Conservation (phyloP, 148 eudicot species). For the Persicaria tinctoria region DNA sequence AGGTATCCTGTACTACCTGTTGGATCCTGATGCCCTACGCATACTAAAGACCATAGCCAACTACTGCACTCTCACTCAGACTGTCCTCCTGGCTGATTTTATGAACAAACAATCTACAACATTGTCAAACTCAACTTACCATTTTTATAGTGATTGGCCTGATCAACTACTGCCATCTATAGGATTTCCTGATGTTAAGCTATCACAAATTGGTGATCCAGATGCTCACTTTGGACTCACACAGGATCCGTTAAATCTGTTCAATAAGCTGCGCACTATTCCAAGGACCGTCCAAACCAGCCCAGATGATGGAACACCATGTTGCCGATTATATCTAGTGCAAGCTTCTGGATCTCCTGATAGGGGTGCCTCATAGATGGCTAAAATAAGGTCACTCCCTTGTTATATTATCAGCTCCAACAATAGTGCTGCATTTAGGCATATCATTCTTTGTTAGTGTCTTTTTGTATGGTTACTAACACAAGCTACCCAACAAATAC, state of each 20-base stretch:
- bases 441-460: constrained; percentile 10
- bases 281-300: constrained; percentile 82
- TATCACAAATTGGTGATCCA: constrained; percentile 88
- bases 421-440: constrained; percentile 9
- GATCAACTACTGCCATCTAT: constrained; percentile 77
- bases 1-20: constrained; percentile 75
- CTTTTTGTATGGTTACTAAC: background rate
- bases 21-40: constrained; percentile 54
- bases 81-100: constrained; percentile 83
- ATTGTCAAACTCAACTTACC: constrained; percentile 50
- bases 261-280: constrained; percentile 66
- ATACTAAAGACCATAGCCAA: constrained; percentile 68
- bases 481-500: background rate
- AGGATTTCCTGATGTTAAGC: constrained; percentile 75
- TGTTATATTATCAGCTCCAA: constrained; percentile 9
- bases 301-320: constrained; percentile 88
- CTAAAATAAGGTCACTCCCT: background rate
- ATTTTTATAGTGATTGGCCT: constrained; percentile 90
- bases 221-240: constrained; percentile 83
- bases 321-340: constrained; percentile 80
- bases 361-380: constrained; percentile 19
- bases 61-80: constrained; percentile 43
- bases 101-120: constrained; percentile 82
- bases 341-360: constrained; percentile 83
- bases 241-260: constrained; percentile 72